Base-by-base conservation (phyloP, 2,329 filamentous ascomycete genomes). In the Lachnellula cervina region DNA sequence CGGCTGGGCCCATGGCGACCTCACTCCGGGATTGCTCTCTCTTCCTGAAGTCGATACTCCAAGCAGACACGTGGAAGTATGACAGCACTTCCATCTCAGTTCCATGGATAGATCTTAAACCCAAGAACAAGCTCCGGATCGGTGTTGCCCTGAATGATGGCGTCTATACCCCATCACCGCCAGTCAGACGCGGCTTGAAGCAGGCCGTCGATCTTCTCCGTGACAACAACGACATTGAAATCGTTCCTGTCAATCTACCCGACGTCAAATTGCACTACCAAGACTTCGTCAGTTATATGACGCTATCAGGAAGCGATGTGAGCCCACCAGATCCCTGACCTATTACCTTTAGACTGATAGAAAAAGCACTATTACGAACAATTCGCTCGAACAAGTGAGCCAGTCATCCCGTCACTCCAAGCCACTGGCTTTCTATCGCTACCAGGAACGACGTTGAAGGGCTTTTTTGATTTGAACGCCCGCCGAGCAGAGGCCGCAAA, bases 181-280 rank as follows among this genome's bases (percentile, higher is more conserved):
- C 80, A 0, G 72, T 82, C 1, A 71, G 70, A 4, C 71, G 78
- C 2, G 71, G 75, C 1, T 57, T 83, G 2, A 69, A 75, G 7
- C 65, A 64, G 0, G 76, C 77, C 0, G 68, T 73, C 0, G 67
- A 68, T 1, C 63, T 63, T 0, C 64, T 84, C 57, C 50, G 42
- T 13, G 38, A 34, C 0, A 66, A 72, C 67, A 23, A 68, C 7
- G 74, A 74, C 2, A 70, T 87, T 23, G 73, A 81, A 44, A 72
- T 84, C 2, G 72, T 86, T 0, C 78, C 84, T n/a, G 70, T 86
- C 51, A 75, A 78, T 13, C 74, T 81, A 14, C 77, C 78, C 21
- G 58, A 65, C 40, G 55, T 62, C 34, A 57, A 81, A 80, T 54
- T 74, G 74, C 19, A 69, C 84, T 54, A 80, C 83, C 69, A 76